Percentiles rank a stretch among this genome's conserved stretches.
These are phyloP conservation scores for Irpex sp. DNA, from an alignment of 1,284 basidiomycete species.

Conservation along the genomic window DNA sequence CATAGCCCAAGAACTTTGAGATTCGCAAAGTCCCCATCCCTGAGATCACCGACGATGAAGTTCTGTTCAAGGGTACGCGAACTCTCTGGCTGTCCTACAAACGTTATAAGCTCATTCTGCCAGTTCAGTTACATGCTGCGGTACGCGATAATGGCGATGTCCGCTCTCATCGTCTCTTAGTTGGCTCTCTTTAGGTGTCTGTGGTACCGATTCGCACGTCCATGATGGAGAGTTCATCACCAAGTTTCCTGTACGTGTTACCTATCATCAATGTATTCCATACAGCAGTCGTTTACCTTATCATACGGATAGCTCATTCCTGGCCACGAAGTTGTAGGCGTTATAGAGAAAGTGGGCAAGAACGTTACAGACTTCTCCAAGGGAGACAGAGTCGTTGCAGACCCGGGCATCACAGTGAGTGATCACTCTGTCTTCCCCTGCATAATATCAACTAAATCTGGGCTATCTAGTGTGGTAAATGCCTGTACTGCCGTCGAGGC, in stretches of 20 bases:
- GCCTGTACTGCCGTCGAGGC: conserved; percentile 83
- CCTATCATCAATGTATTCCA: too few species aligned
- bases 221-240: conserved; percentile 79
- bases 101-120: conserved; percentile 6
- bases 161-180: conserved; percentile 1
- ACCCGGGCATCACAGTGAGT: conserved; percentile 55
- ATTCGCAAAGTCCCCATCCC: conserved; percentile 64
- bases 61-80: conserved; percentile 62
- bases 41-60: conserved; percentile 56
- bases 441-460: background rate
- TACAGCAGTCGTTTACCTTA: conserved; percentile 8
- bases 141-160: conserved; percentile 24
- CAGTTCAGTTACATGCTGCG: conserved; percentile 42
- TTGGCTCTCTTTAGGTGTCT: conserved; percentile 47
- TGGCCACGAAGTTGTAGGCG: conserved; percentile 79
- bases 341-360: conserved; percentile 65
- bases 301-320: conserved; percentile 57
- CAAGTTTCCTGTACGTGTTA: conserved; percentile 58
- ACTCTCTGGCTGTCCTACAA: background rate
- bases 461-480: conserved; percentile 64
- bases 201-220: conserved; percentile 77
- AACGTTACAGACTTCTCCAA: conserved; percentile 64
- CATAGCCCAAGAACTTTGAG: conserved; percentile 59
- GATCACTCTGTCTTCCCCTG: too few species aligned
- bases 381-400: conserved; percentile 81